A percentile compares a stretch with the other conserved stretches of the same genome.
Evolutionary conservation across 2,329 filamentous ascomycete species (phyloP).

Genomic region (Salinomyces thailandicus): DNA sequence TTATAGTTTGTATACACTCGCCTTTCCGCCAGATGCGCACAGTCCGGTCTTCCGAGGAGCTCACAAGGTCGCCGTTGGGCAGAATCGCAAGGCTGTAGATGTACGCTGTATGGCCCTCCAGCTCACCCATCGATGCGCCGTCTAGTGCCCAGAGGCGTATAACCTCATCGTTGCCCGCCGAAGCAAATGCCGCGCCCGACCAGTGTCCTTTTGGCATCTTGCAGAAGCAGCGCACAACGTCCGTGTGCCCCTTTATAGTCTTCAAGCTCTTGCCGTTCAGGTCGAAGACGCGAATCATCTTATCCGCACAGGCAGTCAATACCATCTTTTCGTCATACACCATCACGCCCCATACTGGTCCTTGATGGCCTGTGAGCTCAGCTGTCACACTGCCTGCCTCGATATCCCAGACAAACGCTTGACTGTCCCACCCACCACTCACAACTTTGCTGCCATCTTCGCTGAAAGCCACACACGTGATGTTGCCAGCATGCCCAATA

Average conservation of each 20-base stretch:
- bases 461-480: conserved; percentile 75
- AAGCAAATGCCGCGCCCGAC: conserved; percentile 84
- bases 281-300: conserved; percentile 75
- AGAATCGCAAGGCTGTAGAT: conserved; percentile 76
- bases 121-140: conserved; percentile 63
- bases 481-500: conserved; percentile 75
- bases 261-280: conserved; percentile 52
- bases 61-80: conserved; percentile 78
- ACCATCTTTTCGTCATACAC: conserved; percentile 70
- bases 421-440: conserved; percentile 88
- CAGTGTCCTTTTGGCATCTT: conserved; percentile 64
- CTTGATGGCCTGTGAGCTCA: conserved; percentile 64
- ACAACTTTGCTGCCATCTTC: conserved; percentile 64
- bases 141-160: conserved; percentile 79
- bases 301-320: conserved; percentile 76
- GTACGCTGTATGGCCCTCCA: conserved; percentile 86
- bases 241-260: conserved; percentile 59
- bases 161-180: conserved; percentile 83
- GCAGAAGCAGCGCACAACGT: conserved; percentile 82
- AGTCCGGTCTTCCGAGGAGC: conserved; percentile 88
- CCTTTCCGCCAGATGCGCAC: conserved; percentile 75
- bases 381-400: conserved; percentile 71
- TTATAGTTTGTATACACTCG: conserved; percentile 88
- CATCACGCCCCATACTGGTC: conserved; percentile 83
- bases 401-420: conserved; percentile 78